phyloP scores from a whole-genome alignment of 345 rosid species.

The Eucalyptus paniculata region DNA sequence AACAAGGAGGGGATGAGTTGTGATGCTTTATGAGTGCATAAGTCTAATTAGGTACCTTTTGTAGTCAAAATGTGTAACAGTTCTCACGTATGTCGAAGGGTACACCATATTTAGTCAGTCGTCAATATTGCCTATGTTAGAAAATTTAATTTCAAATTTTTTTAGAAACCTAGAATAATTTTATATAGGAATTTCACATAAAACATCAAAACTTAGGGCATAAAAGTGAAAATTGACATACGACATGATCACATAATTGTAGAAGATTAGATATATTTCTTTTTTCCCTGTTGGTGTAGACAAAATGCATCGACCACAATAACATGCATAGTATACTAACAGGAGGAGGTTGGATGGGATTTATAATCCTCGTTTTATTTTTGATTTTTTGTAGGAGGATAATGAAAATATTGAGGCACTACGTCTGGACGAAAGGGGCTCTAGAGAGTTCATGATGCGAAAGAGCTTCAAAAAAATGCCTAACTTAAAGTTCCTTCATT shows the following conservation, averaged over 20 bases:
- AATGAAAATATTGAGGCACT: neutral
- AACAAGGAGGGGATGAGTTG: fast-evolving
- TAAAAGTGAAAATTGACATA: too few species aligned
- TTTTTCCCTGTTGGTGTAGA: too few species aligned
- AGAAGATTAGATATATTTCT: too few species aligned
- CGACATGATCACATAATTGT: too few species aligned
- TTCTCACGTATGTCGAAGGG: neutral
- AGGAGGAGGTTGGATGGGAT: neutral
- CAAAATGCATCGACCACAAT: neutral
- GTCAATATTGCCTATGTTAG: fast-evolving
- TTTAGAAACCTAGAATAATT: neutral
- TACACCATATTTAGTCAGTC: neutral
- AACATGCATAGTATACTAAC: neutral
- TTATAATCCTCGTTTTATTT: neutral
- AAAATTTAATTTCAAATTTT: too few species aligned
- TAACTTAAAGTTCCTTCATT: too few species aligned
- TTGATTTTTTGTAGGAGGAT: too few species aligned
- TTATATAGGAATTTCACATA: too few species aligned
- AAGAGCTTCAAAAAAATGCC: too few species aligned
- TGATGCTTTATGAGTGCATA: too few species aligned
- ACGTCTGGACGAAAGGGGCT: too few species aligned
- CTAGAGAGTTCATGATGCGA: fast-evolving
- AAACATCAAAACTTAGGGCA: neutral
- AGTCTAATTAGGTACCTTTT: too few species aligned
- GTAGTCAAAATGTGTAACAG: fast-evolving